These are phyloP conservation scores for Leptographium wingfieldii DNA, from an alignment of 2,329 filamentous ascomycete species.

Conservation along the genomic window DNA sequence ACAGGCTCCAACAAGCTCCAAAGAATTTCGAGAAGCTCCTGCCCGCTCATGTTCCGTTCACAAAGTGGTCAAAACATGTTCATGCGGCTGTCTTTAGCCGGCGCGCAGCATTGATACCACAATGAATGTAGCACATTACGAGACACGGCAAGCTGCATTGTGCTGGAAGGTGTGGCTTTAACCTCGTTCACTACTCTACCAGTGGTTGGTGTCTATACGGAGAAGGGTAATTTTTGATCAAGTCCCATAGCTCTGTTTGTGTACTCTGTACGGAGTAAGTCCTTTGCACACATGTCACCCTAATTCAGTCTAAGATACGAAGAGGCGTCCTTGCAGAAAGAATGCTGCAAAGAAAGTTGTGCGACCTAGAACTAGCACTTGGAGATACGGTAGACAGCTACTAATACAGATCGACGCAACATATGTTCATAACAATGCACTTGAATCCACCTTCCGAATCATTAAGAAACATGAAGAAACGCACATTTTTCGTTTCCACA, in stretches of 20 bases:
- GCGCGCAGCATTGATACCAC: neutral
- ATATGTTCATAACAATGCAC: no score
- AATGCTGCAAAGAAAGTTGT: no score
- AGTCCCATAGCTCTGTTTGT: neutral
- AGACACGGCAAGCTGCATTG: neutral
- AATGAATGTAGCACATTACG: neutral
- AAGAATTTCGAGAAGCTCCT: no score
- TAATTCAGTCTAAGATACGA: no score
- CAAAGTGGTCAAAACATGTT: neutral
- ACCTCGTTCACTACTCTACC: neutral
- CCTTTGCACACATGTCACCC: neutral
- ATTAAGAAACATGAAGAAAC: no score
- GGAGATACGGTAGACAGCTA: no score
- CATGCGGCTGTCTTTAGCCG: neutral
- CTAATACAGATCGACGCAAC: no score
- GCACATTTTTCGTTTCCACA: no score
- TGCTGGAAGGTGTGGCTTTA: neutral
- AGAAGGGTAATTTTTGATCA: no score
- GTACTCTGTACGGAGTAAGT: neutral
- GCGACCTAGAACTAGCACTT: no score
- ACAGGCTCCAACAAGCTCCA: neutral
- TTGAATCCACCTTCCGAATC: no score
- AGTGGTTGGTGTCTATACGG: neutral
- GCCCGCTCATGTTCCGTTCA: neutral
- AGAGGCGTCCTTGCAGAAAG: no score